Conservation (phyloP, 2,329 filamentous ascomycete species). For the Diaporthe sp. region DNA sequence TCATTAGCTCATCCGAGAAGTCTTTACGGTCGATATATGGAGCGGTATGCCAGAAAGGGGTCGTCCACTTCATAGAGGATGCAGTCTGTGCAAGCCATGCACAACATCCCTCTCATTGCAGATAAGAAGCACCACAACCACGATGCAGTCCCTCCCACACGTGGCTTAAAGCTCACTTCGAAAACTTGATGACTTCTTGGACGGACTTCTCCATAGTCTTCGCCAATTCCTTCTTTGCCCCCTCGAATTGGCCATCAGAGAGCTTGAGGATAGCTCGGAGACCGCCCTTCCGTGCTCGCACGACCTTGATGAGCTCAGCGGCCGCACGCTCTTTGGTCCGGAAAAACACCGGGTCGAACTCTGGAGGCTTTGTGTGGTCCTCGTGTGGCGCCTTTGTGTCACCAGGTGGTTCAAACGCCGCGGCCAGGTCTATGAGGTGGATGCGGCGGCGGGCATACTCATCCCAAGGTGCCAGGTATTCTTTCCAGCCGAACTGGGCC, state of each 20-base stretch:
- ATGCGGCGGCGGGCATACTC: not conserved
- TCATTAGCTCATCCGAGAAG: not conserved
- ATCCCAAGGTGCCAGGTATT: not conserved
- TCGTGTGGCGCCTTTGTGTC: not conserved
- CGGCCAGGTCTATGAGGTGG: not conserved
- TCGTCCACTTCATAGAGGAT: not conserved
- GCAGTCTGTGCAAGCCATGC: not conserved
- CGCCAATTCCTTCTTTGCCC: not conserved
- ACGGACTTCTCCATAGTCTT: not conserved
- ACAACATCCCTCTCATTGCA: too few species aligned
- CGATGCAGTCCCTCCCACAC: not conserved
- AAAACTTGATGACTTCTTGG: not conserved
- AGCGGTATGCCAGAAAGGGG: not conserved
- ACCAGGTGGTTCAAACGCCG: not conserved
- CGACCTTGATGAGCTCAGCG: not conserved
- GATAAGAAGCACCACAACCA: too few species aligned
- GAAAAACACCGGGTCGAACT: not conserved
- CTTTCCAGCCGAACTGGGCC: constrained; percentile 1
- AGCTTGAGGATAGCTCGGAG: not conserved
- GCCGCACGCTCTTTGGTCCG: not conserved
- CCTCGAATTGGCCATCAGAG: constrained; percentile 8
- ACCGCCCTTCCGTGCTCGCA: not conserved
- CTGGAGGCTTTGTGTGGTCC: not conserved
- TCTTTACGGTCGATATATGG: not conserved
- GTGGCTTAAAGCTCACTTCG: not conserved